A percentile compares a stretch with the other conserved stretches of the same genome.
These are phyloP conservation scores for Sordariomycetes sp. DNA, from an alignment of 2,329 filamentous ascomycete genomes.

Conservation along the genomic window DNA sequence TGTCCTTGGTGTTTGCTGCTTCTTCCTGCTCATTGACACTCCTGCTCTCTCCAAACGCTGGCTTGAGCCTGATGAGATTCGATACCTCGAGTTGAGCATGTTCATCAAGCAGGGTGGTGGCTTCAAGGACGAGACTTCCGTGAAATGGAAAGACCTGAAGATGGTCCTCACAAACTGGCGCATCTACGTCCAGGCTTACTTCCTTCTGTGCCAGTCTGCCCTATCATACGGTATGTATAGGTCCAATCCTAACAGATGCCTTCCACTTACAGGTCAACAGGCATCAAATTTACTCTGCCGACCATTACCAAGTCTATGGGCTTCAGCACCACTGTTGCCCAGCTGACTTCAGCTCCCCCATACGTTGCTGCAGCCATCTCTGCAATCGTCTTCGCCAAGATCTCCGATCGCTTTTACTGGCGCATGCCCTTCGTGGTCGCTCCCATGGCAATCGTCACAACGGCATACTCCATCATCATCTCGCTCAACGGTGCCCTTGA, in stretches of 20 bases:
- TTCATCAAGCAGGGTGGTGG: slow-evolving; percentile 22
- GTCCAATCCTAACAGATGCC: background rate
- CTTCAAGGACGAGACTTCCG: slow-evolving; percentile 9
- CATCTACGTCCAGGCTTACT: slow-evolving; percentile 17
- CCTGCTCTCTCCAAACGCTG: slow-evolving; percentile 4
- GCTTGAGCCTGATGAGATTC: slow-evolving; percentile 3
- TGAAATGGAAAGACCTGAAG: slow-evolving; percentile 14
- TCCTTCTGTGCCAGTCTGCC: slow-evolving; percentile 15
- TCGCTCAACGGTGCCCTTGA: slow-evolving; percentile 41
- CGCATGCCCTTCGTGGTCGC: slow-evolving; percentile 59
- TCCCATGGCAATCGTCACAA: slow-evolving; percentile 48
- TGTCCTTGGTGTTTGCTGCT: slow-evolving; percentile 29
- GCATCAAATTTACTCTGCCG: slow-evolving; percentile 15
- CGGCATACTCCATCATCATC: slow-evolving; percentile 50
- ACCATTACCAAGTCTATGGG: slow-evolving; percentile 15
- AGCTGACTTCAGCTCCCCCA: slow-evolving; percentile 43
- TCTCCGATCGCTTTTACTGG: slow-evolving; percentile 56
- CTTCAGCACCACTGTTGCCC: slow-evolving; percentile 15
- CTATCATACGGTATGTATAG: slow-evolving; percentile 13
- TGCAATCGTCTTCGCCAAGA: slow-evolving; percentile 53
- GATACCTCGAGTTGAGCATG: slow-evolving; percentile 11
- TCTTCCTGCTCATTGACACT: slow-evolving; percentile 31
- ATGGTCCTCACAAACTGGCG: slow-evolving; percentile 20
- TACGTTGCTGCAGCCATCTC: slow-evolving; percentile 53
- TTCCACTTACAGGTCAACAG: slow-evolving; percentile 7